Base-by-base conservation (phyloP, 106 monocot species). In the Platanthera guangdongensis region DNA sequence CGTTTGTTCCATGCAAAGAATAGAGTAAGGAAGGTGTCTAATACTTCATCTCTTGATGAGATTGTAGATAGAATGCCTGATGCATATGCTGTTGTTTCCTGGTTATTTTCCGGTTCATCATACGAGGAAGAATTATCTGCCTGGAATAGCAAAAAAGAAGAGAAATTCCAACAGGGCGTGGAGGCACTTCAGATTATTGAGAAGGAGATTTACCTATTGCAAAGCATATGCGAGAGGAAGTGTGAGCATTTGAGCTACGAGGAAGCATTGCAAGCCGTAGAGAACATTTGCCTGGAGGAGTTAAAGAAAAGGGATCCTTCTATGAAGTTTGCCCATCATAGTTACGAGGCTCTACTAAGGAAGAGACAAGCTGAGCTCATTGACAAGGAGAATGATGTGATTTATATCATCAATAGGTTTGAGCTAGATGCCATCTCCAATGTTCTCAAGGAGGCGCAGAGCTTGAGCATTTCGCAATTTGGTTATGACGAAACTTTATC, bases 401-500 rank as follows among this genome's bases (percentile, higher is more conserved):
- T 82, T 72, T 30, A 78, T 32, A 51, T 45, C 4, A 80, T 52
- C 39, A 75, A 69, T 78, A 86, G 78, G 53, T 81, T 81, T 78
- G 96, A 93, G 78, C 54, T 96, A 50, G 90, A 96, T 77, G 80
- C 81, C 28, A 84, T 96, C n/a, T 81, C 81, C 15, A 88, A 82
- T 71, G 76, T 96, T 81, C 80, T 93, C 50, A 93, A 93, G 78
- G 96, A 95, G 83, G 86, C 88, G 52, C 86, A 88, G 74, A 57
- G 81, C 22, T 19, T 93, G 60, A 89, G 82, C 74, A 76, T 76
- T 8, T 83, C 78, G 71, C 90, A 86, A 7, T 91, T 90, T 84
- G 86, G 86, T 3, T 96, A 81, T 74, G 89, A 93, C 52, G 90
- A 96, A 53, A 39, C 79, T 64, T 39, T 88, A 47, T 81, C 82